Conservation (phyloP, 164 flowering plant species). For the Tetracentron sinense region DNA sequence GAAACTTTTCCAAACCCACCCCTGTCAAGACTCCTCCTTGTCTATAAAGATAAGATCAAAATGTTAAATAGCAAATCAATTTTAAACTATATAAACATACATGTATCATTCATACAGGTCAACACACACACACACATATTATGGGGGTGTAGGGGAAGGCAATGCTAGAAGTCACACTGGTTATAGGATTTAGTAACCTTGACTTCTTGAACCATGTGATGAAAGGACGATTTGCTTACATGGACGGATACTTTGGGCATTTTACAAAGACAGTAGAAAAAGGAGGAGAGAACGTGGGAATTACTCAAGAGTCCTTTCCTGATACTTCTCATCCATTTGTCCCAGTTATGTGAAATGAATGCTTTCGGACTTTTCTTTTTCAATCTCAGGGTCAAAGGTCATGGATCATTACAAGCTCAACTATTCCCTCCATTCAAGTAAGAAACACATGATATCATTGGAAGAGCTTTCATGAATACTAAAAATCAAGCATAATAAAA, state of each 20-base stretch:
- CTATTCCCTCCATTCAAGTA: no score
- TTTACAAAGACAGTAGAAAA: not conserved
- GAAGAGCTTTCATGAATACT: no score
- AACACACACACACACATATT: no score
- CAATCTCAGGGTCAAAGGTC: no score
- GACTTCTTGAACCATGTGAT: not conserved
- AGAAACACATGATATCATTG: no score
- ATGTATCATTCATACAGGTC: no score
- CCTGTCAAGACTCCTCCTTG: slow-evolving; percentile 64
- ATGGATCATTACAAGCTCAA: no score
- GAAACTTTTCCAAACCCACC: slow-evolving; percentile 39
- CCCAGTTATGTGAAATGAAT: not conserved
- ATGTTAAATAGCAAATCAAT: not conserved
- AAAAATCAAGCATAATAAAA: not conserved
- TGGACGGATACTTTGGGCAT: not conserved
- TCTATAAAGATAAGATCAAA: slow-evolving; percentile 37
- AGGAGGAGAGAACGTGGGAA: not conserved
- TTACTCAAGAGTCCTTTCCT: not conserved
- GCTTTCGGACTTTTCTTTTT: not conserved
- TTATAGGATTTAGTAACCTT: not conserved
- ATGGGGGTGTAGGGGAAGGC: not conserved
- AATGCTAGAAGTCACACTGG: not conserved
- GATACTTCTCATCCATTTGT: not conserved
- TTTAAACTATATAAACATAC: no score
- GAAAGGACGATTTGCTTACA: no score